phyloP scores from a whole-genome alignment of 441 rosid species.

The Gossypium gossypioides region DNA sequence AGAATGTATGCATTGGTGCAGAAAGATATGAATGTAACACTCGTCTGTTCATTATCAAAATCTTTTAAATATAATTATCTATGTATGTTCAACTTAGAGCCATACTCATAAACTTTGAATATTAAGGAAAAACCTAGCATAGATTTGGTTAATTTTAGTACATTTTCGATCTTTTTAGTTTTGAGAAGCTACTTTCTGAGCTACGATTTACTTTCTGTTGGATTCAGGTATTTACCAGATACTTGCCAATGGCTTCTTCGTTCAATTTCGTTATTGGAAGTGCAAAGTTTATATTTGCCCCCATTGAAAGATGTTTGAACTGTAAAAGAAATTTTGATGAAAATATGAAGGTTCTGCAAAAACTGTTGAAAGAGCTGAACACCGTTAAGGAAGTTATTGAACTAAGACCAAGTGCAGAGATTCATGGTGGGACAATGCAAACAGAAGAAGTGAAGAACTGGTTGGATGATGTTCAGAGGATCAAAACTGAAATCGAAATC shows the following conservation, averaged over 20 bases:
- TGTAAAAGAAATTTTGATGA: conserved; percentile 7
- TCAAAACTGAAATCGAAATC: neutral
- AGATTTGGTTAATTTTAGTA: neutral
- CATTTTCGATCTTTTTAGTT: neutral
- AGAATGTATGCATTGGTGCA: neutral
- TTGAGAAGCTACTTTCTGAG: neutral
- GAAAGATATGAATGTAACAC: neutral
- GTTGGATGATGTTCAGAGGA: conserved; percentile 8
- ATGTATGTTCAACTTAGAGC: neutral
- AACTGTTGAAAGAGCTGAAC: neutral
- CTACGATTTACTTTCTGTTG: neutral
- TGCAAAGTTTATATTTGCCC: conserved; percentile 3
- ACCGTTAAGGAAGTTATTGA: conserved; percentile 4
- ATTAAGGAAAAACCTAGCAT: neutral
- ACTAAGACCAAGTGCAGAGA: conserved; percentile 5
- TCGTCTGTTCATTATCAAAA: neutral
- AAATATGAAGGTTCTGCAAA: neutral
- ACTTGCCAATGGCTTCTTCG: neutral
- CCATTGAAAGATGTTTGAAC: conserved; percentile 6
- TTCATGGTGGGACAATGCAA: neutral
- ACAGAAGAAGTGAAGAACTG: conserved; percentile 5
- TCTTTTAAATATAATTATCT: neutral
- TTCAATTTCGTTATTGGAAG: neutral
- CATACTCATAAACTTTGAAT: neutral
- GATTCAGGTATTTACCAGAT: neutral